Evolutionary conservation across 768 basidiomycete species (phyloP), one percentile per base, ranked within the genome.

Genomic region (Amanita pseudoporphyria): DNA sequence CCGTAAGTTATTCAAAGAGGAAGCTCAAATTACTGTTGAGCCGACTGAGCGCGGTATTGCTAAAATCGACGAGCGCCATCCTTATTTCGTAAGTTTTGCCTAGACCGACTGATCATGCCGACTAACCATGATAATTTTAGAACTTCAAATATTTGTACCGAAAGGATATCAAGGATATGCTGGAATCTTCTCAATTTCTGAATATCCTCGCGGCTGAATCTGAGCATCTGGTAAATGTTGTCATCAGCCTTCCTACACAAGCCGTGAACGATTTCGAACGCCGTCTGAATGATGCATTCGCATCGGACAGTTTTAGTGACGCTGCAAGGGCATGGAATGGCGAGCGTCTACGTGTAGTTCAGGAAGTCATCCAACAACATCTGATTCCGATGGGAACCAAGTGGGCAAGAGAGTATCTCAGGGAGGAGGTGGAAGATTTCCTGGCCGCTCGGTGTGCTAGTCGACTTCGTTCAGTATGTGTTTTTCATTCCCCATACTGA

Each of bases 61-160:
- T 13, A 89, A 89, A 62, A 87, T 89, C 35, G 80, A 82, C 52
- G 82, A 87, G 54, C 75, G 79, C 49, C 79, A 86, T 64, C 74
- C 74, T 3, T 85, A 82, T 62, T 87, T 73, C 54, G 86, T 87
- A 62, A 50, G 85, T 71, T 24, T 38, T 24, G 16, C 49, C 18
- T 43, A 10, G 24, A 10, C 41, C 33, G 21, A 42, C 46, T 10
- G 1, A 41, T 36, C 28, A 24, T 36, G 21, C 33, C 35, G 38
- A 9, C 39, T 53, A 21, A 43, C 52, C 54, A 10, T 49, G 5
- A 30, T 51, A 28, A 22, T 42, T 26, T 47, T 58, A 99, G 95
- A 83, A 80, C 58, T 98, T 98, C 78, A 98, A 98, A 72, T 98
- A 97, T 67, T 75, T 97, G 24, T 69, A 74, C 22, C 74, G 84